Conservation (phyloP, 2,329 filamentous ascomycete species). For the Fusarium miscanthi region DNA sequence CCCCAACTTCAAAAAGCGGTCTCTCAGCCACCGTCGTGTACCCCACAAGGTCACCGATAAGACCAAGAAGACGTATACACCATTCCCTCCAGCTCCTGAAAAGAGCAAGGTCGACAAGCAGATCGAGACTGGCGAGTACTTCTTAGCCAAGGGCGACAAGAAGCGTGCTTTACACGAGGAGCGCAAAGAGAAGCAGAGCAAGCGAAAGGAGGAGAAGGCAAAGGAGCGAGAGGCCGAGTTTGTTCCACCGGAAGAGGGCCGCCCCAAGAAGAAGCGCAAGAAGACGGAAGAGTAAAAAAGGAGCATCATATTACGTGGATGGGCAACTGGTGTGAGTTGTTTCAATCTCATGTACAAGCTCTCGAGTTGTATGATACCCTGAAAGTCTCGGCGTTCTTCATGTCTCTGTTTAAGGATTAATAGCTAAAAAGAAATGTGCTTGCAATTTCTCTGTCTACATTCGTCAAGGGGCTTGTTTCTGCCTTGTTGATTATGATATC, state of each 20-base stretch:
- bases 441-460: background rate
- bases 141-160: conserved; percentile 92
- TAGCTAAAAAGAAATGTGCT: conserved; percentile 14
- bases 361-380: conserved; percentile 47
- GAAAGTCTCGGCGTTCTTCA: conserved; percentile 42
- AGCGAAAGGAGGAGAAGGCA: conserved; percentile 89
- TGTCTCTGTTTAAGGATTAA: conserved; percentile 30
- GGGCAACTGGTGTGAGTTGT: conserved; percentile 39
- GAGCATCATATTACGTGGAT: conserved; percentile 27
- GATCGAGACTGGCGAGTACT: conserved; percentile 98
- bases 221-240: conserved; percentile 88
- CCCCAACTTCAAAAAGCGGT: conserved; percentile 96
- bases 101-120: conserved; percentile 99
- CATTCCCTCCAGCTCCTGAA: conserved; percentile 95
- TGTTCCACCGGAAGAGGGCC: conserved; percentile 83
- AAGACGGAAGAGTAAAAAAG: conserved; percentile 55
- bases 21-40: conserved; percentile 82
- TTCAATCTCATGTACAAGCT: conserved; percentile 29
- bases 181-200: conserved; percentile 83
- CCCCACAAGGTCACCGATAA: conserved; percentile 93
- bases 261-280: conserved; percentile 73
- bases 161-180: conserved; percentile 83
- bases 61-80: conserved; percentile 92
- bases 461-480: background rate
- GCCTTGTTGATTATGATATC: background rate